Percentiles rank a stretch among this genome's conserved stretches.
phyloP scores from a whole-genome alignment of 192 early-diverging fungal genomes.

The Linderina pennispora region DNA sequence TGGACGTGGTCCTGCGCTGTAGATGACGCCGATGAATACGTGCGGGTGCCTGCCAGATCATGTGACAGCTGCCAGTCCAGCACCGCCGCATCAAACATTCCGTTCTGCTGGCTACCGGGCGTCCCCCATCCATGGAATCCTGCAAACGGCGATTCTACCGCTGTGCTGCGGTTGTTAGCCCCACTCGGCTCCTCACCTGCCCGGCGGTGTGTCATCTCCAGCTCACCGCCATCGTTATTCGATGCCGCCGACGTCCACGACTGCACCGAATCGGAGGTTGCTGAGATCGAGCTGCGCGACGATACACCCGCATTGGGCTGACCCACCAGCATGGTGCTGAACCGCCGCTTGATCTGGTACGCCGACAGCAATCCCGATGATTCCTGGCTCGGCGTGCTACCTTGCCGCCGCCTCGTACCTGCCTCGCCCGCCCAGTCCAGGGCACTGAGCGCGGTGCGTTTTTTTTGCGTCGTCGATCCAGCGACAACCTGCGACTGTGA shows the following conservation, averaged over 20 bases:
- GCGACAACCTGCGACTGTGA: slow-evolving; percentile 8
- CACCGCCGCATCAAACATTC: slow-evolving; percentile 21
- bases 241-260: slow-evolving; percentile 34
- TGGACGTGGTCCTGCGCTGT: slow-evolving; percentile 2
- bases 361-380: slow-evolving; percentile 22
- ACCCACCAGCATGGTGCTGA: slow-evolving; percentile 15
- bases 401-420: slow-evolving; percentile 1
- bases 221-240: slow-evolving; percentile 9
- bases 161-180: no score
- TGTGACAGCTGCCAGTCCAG: slow-evolving; percentile 30
- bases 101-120: slow-evolving; percentile 1
- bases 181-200: no score
- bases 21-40: slow-evolving; percentile 10
- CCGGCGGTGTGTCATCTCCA: no score
- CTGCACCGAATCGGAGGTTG: slow-evolving; percentile 19
- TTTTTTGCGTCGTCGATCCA: slow-evolving; percentile 30
- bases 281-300: slow-evolving; percentile 37
- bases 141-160: no score
- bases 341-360: slow-evolving; percentile 17
- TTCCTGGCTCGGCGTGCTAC: neutral
- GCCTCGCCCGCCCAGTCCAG: slow-evolving; percentile 20
- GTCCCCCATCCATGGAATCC: neutral
- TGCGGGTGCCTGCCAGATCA: slow-evolving; percentile 15
- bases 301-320: slow-evolving; percentile 18
- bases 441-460: slow-evolving; percentile 28